A percentile compares a stretch with the other conserved stretches of the same genome.
phyloP scores from a whole-genome alignment of 2,329 filamentous ascomycete genomes.

The Neonectria hederae region DNA sequence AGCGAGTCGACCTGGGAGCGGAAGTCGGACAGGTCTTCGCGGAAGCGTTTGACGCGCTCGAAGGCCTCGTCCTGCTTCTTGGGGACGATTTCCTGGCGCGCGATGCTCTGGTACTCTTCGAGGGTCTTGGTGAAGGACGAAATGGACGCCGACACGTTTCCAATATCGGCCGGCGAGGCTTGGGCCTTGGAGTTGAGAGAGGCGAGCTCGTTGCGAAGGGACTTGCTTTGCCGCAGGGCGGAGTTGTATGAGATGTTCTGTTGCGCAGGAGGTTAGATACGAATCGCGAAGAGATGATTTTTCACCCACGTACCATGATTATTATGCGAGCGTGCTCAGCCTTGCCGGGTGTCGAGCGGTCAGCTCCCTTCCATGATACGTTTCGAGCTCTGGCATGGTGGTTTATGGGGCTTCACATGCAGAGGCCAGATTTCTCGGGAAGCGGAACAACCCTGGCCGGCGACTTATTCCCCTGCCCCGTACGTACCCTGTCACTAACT shows the following conservation, averaged over 20 bases:
- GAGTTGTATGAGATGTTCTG: constrained; percentile 89
- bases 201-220: constrained; percentile 80
- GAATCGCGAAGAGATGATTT: neutral
- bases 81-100: constrained; percentile 87
- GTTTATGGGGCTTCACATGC: constrained; percentile 27
- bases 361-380: constrained; percentile 35
- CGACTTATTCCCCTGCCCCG: neutral
- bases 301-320: constrained; percentile 31
- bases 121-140: constrained; percentile 86
- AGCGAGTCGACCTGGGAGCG: constrained; percentile 79
- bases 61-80: constrained; percentile 92
- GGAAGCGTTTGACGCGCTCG: constrained; percentile 87
- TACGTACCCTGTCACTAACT: neutral
- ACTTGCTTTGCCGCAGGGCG: constrained; percentile 83
- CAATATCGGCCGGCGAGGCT: constrained; percentile 64
- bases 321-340: constrained; percentile 38
- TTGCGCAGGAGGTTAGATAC: neutral
- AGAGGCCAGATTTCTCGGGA: constrained; percentile 43
- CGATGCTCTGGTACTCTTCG: constrained; percentile 88
- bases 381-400: constrained; percentile 10
- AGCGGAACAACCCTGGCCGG: constrained; percentile 26
- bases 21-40: constrained; percentile 82
- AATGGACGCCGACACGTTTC: constrained; percentile 81
- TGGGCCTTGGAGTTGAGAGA: constrained; percentile 72
- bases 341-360: constrained; percentile 22